A percentile compares a stretch with the other conserved stretches of the same genome.
phyloP scores from a whole-genome alignment of 176 grass and related monocot genomes.

The Canna indica region DNA sequence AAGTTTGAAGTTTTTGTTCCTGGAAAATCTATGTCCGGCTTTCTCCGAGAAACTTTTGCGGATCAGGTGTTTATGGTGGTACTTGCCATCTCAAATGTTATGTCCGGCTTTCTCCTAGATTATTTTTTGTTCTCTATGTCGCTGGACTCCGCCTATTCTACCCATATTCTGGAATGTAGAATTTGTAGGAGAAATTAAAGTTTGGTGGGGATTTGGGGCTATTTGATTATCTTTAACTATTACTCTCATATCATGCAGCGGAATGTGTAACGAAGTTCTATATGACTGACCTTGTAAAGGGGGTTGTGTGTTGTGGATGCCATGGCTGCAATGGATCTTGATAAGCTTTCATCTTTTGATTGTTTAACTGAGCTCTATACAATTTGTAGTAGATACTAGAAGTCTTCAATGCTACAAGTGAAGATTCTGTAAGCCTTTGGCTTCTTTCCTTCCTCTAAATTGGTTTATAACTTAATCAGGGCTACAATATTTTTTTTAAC shows the following conservation, averaged over 20 bases:
- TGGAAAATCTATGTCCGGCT: background rate
- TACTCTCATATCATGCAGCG: background rate
- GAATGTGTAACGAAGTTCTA: too few relatives aligned
- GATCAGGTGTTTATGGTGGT: too few relatives aligned
- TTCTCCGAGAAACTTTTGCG: background rate
- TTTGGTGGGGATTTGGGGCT: background rate
- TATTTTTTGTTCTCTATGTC: background rate
- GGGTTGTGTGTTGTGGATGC: too few relatives aligned
- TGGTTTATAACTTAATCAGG: background rate
- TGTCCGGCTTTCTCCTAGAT: background rate
- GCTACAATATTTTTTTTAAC: background rate
- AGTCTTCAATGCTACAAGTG: background rate
- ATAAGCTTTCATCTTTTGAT: background rate
- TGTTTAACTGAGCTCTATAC: background rate
- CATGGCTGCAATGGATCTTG: background rate
- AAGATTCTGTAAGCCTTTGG: background rate
- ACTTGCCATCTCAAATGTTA: background rate
- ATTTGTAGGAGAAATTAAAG: background rate
- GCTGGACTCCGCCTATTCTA: background rate
- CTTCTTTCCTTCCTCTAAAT: background rate
- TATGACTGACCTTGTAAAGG: too few relatives aligned
- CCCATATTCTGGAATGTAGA: background rate
- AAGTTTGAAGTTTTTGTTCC: background rate
- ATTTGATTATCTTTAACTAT: too few relatives aligned
- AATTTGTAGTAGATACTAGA: background rate